These are phyloP conservation scores for Rhynchosporium graminicola DNA, from an alignment of 2,329 filamentous ascomycete species.

Conservation along the genomic window DNA sequence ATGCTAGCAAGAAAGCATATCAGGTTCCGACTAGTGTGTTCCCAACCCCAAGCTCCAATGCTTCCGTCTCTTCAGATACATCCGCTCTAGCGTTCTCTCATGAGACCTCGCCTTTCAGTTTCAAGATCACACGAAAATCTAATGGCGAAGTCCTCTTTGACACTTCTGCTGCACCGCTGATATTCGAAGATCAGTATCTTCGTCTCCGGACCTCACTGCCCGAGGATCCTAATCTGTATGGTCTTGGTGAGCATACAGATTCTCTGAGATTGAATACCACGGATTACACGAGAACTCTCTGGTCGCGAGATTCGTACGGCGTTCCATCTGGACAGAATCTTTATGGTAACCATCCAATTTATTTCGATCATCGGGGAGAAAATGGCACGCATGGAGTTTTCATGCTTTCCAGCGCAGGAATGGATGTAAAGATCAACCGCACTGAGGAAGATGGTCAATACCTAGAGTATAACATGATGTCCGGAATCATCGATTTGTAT, in stretches of 20 bases:
- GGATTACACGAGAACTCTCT: conserved; percentile 62
- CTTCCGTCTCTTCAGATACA: neutral
- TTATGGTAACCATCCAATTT: conserved; percentile 65
- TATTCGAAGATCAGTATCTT: conserved; percentile 67
- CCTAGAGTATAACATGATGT: conserved; percentile 77
- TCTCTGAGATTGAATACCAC: conserved; percentile 57
- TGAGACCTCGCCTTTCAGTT: conserved; percentile 58
- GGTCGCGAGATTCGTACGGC: conserved; percentile 60
- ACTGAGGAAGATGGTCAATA: conserved; percentile 57
- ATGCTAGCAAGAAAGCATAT: conserved; percentile 58
- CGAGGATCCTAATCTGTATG: conserved; percentile 61
- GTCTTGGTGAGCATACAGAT: conserved; percentile 65
- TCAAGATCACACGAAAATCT: conserved; percentile 53
- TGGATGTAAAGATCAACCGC: conserved; percentile 75
- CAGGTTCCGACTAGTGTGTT: conserved; percentile 34
- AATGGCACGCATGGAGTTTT: conserved; percentile 64
- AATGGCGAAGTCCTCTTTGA: conserved; percentile 60
- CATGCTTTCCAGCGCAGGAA: conserved; percentile 71
- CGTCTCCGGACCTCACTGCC: conserved; percentile 62
- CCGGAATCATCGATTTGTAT: conserved; percentile 76
- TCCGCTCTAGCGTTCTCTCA: conserved; percentile 1
- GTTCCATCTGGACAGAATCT: conserved; percentile 58
- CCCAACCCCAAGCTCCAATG: conserved; percentile 1
- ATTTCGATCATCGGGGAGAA: conserved; percentile 60
- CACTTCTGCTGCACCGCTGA: conserved; percentile 54